Evolutionary conservation across 345 rosid species (phyloP), one percentile per base, ranked within the genome.

Genomic region (Boechera retrofracta): DNA sequence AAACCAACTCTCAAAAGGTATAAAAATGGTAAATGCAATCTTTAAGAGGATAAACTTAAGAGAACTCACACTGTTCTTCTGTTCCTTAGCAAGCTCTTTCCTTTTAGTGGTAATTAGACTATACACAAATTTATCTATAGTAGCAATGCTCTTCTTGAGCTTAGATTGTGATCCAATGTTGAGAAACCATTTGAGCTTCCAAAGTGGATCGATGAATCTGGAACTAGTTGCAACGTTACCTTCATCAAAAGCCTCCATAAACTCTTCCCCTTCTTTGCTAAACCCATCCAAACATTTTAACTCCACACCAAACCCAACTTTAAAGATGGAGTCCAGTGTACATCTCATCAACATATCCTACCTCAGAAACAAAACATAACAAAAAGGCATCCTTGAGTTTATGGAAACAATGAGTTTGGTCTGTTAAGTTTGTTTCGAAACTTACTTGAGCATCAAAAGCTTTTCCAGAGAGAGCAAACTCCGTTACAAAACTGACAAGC

Each of bases 291-390:
- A 74, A 82, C 94, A 85, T 53, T 83, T 77, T 49, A 87, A 73
- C 16, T 88, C 91, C 51, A 87, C 88, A 13, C 97, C 97, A 44
- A 94, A 94, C 36, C 85, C 97, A 3, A 94, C 94, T 87, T 91
- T 85, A 74, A 88, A 86, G 21, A 94, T 91, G 0, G 96, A 89
- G 53, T 91, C 94, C 75, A 94, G 39, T 8, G 90, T 83, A 67
- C 61, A 84, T 69, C 84, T 84, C 98, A 89, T 87, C 78, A 91
- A 44, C 29, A 88, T 18, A 72, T 87, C 89, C 97, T 93, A 45
- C 38, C 24, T 26, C 38, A 62, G 9, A 21, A 32, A 33, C 47
- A 54, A 28, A 38, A 15, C 13, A 61, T 48, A 54, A 58, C 53
- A 39, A 55, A 49, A 54, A 31, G 29, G 7, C 5, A 39, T 4